Conservation (phyloP, 768 basidiomycete genomes). For the Lactarius hatsudake region DNA sequence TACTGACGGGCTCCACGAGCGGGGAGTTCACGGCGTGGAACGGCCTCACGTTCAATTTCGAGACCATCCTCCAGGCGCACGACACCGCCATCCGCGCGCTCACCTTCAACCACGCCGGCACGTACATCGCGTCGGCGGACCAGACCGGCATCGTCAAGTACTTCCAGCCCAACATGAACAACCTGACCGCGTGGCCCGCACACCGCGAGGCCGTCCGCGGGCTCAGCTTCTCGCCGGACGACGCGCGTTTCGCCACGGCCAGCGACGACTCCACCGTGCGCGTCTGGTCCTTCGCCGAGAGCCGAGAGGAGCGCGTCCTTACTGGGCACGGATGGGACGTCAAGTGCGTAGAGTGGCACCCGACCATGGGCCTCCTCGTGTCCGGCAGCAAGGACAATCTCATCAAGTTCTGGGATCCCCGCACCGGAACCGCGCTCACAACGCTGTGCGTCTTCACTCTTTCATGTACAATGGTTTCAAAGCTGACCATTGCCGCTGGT, state of each 20-base stretch:
- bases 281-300: constrained; percentile 94
- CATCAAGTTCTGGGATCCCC: constrained; percentile 99
- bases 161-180: constrained; percentile 99
- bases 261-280: constrained; percentile 94
- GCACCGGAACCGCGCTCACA: constrained; percentile 85
- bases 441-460: constrained; percentile 62
- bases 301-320: constrained; percentile 81
- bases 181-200: constrained; percentile 89
- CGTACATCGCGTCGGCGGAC: constrained; percentile 90
- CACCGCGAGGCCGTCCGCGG: constrained; percentile 96
- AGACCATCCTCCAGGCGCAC: constrained; percentile 98
- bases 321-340: constrained; percentile 99
- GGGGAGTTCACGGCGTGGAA: constrained; percentile 99
- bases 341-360: constrained; percentile 98
- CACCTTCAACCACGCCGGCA: constrained; percentile 88
- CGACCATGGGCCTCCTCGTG: constrained; percentile 90
- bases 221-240: constrained; percentile 88
- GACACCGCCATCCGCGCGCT: constrained; percentile 91
- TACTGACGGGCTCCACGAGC: constrained; percentile 92
- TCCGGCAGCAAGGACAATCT: constrained; percentile 97
- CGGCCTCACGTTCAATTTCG: constrained; percentile 98
- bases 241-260: constrained; percentile 87
- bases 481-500: background rate
- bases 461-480: too few relatives aligned
- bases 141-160: constrained; percentile 96